These are phyloP conservation scores for Terfezia boudieri DNA, from an alignment of 495 filamentous ascomycete genomes.

Conservation along the genomic window DNA sequence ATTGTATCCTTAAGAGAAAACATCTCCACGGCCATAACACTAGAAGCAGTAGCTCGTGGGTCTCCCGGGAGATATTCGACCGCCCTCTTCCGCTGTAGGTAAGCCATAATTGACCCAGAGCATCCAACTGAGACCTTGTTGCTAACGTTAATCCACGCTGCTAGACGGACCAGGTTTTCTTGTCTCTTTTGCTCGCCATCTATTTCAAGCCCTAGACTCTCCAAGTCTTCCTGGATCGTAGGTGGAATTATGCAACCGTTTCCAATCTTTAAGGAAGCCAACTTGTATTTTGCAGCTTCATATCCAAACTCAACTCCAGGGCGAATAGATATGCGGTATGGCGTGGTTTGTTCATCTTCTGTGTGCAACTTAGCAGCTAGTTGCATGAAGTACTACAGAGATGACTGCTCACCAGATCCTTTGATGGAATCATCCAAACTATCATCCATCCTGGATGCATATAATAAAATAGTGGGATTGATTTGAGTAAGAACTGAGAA, in stretches of 20 bases:
- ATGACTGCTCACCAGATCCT: slow-evolving; percentile 2
- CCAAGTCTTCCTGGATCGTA: slow-evolving; percentile 32
- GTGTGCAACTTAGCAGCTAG: background rate
- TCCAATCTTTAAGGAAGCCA: slow-evolving; percentile 34
- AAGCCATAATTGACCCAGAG: slow-evolving; percentile 60
- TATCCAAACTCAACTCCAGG: slow-evolving; percentile 60
- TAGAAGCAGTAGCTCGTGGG: slow-evolving; percentile 27
- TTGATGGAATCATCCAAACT: slow-evolving; percentile 27
- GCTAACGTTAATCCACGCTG: slow-evolving; percentile 54
- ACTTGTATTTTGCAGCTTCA: slow-evolving; percentile 41
- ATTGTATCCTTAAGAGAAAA: slow-evolving; percentile 55
- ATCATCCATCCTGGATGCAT: slow-evolving; percentile 49
- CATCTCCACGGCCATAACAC: slow-evolving; percentile 46
- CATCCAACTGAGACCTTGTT: slow-evolving; percentile 58
- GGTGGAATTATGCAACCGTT: slow-evolving; percentile 29
- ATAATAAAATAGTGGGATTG: slow-evolving; percentile 58
- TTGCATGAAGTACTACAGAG: background rate
- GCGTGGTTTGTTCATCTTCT: slow-evolving; percentile 10
- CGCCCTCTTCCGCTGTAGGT: slow-evolving; percentile 48
- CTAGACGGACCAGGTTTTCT: slow-evolving; percentile 46
- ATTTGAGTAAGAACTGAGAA: slow-evolving; percentile 15
- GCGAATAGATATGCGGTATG: slow-evolving; percentile 22
- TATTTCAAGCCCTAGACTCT: slow-evolving; percentile 4
- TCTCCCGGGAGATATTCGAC: slow-evolving; percentile 35
- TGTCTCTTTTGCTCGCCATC: slow-evolving; percentile 25